Conservation (phyloP, 2,329 filamentous ascomycete species). For the Cytospora piceae region DNA sequence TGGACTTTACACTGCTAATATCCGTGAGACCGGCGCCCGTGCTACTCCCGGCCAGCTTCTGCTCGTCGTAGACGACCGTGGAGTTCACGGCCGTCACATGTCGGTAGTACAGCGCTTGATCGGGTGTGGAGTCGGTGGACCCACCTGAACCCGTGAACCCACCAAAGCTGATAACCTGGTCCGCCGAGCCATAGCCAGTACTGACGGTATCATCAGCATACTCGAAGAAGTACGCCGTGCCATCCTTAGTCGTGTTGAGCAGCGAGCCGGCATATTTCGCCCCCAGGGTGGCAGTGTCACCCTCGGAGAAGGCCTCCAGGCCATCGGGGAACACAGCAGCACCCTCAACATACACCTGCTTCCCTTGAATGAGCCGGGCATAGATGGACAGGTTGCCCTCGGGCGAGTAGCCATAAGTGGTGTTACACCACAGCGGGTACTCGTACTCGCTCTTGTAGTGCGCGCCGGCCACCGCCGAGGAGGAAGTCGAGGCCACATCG, state of each 20-base stretch:
- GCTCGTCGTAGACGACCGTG: slow-evolving; percentile 53
- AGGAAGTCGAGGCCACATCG: slow-evolving; percentile 34
- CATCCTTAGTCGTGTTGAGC: slow-evolving; percentile 58
- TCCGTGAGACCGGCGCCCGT: slow-evolving; percentile 5
- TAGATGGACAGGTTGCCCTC: slow-evolving; percentile 52
- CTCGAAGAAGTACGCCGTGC: slow-evolving; percentile 59
- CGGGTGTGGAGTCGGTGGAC: slow-evolving; percentile 32
- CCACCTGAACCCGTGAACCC: slow-evolving; percentile 41
- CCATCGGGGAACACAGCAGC: slow-evolving; percentile 58
- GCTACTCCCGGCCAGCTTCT: slow-evolving; percentile 39
- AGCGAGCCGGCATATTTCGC: slow-evolving; percentile 40
- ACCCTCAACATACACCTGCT: slow-evolving; percentile 44
- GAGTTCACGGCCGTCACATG: slow-evolving; percentile 60
- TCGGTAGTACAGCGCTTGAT: slow-evolving; percentile 58
- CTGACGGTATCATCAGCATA: slow-evolving; percentile 49
- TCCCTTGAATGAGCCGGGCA: slow-evolving; percentile 47
- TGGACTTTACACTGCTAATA: slow-evolving; percentile 13
- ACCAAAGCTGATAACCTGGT: slow-evolving; percentile 61
- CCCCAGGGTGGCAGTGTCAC: slow-evolving; percentile 32
- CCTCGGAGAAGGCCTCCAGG: slow-evolving; percentile 57
- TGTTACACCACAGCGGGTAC: slow-evolving; percentile 65
- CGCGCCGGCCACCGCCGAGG: slow-evolving; percentile 10
- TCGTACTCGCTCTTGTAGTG: slow-evolving; percentile 48
- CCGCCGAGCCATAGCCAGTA: slow-evolving; percentile 58
- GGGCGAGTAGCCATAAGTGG: slow-evolving; percentile 48